These are phyloP conservation scores for Globisporangium camurandrum DNA, from an alignment of 352 stramenopile genomes.

Conservation along the genomic window DNA sequence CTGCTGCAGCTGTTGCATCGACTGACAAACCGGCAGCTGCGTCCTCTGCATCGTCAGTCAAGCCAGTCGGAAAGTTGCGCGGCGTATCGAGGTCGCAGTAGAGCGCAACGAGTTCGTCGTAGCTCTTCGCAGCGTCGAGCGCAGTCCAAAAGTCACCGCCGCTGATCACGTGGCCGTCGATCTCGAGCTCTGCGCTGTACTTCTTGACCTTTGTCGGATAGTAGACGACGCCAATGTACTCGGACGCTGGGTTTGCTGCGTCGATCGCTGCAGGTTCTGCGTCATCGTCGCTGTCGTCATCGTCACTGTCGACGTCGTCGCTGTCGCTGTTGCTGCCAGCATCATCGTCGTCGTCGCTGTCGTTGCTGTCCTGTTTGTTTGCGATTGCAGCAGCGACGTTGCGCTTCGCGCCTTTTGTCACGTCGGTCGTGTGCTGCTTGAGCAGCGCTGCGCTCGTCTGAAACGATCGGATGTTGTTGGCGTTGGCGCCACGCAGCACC, in stretches of 20 bases:
- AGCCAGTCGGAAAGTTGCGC: slow-evolving; percentile 55
- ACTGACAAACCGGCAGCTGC: slow-evolving; percentile 14
- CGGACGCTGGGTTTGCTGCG: slow-evolving; percentile 17
- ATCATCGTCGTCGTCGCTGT: background rate
- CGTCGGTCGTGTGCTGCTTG: slow-evolving; percentile 18
- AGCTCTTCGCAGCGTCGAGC: slow-evolving; percentile 69
- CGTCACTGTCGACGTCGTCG: slow-evolving; percentile 9
- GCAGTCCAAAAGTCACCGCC: slow-evolving; percentile 80
- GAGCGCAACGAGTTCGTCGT: slow-evolving; percentile 75
- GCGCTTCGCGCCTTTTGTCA: slow-evolving; percentile 12
- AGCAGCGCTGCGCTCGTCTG: slow-evolving; percentile 11
- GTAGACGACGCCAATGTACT: slow-evolving; percentile 69
- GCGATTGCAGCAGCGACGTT: slow-evolving; percentile 6
- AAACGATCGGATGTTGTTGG: slow-evolving; percentile 4
- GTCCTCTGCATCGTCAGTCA: slow-evolving; percentile 19
- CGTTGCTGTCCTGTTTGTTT: background rate
- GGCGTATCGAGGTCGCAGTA: slow-evolving; percentile 72
- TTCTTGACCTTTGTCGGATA: slow-evolving; percentile 73
- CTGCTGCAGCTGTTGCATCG: background rate
- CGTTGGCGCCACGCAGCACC: background rate
- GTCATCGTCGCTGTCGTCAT: slow-evolving; percentile 14
- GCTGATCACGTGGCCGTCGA: slow-evolving; percentile 63
- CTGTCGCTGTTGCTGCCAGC: slow-evolving; percentile 2
- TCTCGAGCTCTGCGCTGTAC: slow-evolving; percentile 65
- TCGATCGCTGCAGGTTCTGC: slow-evolving; percentile 25